Evolutionary conservation across 2,329 filamentous ascomycete species (phyloP).

Genomic region (Sclerotinia borealis): DNA sequence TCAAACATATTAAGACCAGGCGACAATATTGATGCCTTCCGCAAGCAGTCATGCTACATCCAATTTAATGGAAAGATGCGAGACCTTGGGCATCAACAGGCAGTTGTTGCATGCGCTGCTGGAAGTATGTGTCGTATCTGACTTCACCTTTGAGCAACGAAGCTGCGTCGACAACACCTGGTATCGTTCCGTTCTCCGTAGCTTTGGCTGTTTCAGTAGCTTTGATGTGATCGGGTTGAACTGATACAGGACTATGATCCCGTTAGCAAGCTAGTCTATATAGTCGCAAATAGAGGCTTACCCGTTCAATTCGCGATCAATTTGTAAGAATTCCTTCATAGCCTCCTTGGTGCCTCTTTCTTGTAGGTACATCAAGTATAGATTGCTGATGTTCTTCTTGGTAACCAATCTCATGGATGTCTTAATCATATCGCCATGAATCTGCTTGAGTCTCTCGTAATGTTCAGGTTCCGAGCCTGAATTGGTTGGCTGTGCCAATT

Average conservation of each 20-base stretch:
- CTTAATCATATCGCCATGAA: conserved; percentile 67
- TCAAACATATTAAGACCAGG: background rate
- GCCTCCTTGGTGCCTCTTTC: conserved; percentile 75
- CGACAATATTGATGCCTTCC: background rate
- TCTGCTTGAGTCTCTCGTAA: conserved; percentile 69
- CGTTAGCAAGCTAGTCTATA: conserved; percentile 15
- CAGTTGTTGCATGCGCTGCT: conserved; percentile 26
- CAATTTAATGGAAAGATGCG: conserved; percentile 24
- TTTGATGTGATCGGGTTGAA: conserved; percentile 35
- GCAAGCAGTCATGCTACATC: background rate
- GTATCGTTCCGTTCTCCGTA: conserved; percentile 38
- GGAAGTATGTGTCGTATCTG: conserved; percentile 40
- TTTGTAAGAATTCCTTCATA: conserved; percentile 75
- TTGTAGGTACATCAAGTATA: conserved; percentile 79
- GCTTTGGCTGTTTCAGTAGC: conserved; percentile 34
- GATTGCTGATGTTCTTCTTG: conserved; percentile 68
- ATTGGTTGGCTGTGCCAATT: conserved; percentile 73
- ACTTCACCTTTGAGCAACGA: conserved; percentile 39
- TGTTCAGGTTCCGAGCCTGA: conserved; percentile 58
- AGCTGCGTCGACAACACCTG: conserved; percentile 38
- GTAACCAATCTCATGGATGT: conserved; percentile 61
- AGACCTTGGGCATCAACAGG: conserved; percentile 27
- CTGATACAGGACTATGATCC: conserved; percentile 36
- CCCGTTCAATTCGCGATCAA: conserved; percentile 88
- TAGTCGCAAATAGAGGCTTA: conserved; percentile 35